These are phyloP conservation scores for Talaromyces amestolkiae DNA, from an alignment of 2,329 filamentous ascomycete species.

Conservation along the genomic window DNA sequence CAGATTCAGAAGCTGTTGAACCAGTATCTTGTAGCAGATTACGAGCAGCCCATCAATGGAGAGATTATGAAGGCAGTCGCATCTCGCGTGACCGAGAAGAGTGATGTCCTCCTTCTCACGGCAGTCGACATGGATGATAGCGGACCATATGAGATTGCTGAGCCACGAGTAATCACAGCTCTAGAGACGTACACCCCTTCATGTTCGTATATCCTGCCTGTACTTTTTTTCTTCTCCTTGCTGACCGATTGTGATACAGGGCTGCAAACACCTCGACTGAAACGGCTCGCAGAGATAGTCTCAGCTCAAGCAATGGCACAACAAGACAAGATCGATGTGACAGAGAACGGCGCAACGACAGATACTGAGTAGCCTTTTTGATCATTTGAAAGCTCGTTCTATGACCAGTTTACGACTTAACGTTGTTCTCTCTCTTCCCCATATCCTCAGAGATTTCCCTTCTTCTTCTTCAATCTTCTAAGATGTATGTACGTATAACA, in stretches of 20 bases:
- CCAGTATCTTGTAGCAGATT: slow-evolving; percentile 97
- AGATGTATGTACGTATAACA: slow-evolving; percentile 19
- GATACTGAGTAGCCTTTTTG: slow-evolving; percentile 12
- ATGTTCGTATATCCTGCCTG: slow-evolving; percentile 60
- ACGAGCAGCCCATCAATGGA: slow-evolving; percentile 98
- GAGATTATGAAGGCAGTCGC: slow-evolving; percentile 99
- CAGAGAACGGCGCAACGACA: slow-evolving; percentile 21
- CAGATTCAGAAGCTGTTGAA: slow-evolving; percentile 99
- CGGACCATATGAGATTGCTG: slow-evolving; percentile 96
- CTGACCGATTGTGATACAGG: slow-evolving; percentile 47
- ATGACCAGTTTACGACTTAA: slow-evolving; percentile 19
- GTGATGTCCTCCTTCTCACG: slow-evolving; percentile 86
- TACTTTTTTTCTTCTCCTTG: slow-evolving; percentile 5
- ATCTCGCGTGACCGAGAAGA: slow-evolving; percentile 95
- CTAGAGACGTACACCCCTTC: slow-evolving; percentile 97
- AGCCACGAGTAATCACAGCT: slow-evolving; percentile 91
- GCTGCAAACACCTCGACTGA: slow-evolving; percentile 93
- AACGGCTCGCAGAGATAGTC: slow-evolving; percentile 96
- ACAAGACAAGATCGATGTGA: slow-evolving; percentile 73
- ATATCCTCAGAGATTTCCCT: neutral
- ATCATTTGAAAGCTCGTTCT: neutral
- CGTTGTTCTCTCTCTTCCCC: slow-evolving; percentile 7
- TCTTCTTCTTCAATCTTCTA: slow-evolving; percentile 10
- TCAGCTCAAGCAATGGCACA: slow-evolving; percentile 94
- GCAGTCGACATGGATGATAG: slow-evolving; percentile 99